Conservation (phyloP, 139 green algal species). For the Coelastrella sp. region DNA sequence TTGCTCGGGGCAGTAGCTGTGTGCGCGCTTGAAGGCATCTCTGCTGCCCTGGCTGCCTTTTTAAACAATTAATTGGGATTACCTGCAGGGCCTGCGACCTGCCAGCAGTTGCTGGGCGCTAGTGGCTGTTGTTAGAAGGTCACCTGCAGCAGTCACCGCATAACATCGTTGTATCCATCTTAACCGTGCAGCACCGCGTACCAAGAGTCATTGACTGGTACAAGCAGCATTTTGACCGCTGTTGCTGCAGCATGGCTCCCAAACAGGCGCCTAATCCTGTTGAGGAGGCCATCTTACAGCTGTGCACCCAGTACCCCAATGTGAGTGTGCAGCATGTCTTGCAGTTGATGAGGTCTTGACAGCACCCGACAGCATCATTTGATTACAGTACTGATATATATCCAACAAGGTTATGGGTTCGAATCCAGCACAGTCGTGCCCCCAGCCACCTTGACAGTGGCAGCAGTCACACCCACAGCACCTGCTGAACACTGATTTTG, state of each 20-base stretch:
- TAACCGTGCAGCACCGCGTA: background rate
- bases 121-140: background rate
- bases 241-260: background rate
- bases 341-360: background rate
- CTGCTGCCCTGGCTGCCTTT: background rate
- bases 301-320: background rate
- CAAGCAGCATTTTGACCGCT: background rate
- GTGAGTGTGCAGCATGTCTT: background rate
- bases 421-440: background rate
- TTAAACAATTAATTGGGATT: background rate
- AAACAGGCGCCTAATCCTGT: background rate
- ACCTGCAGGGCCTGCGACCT: background rate
- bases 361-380: background rate
- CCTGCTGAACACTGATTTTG: background rate
- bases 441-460: background rate
- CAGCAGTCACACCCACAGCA: background rate
- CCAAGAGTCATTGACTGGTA: background rate
- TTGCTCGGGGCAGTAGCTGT: too few relatives aligned
- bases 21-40: too few relatives aligned
- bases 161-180: background rate
- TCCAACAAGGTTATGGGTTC: background rate
- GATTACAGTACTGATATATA: background rate
- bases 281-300: background rate
- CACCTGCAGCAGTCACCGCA: background rate
- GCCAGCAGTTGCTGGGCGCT: background rate